Conservation (phyloP, 179 eudicot genomes). For the Beta lomatogona region DNA sequence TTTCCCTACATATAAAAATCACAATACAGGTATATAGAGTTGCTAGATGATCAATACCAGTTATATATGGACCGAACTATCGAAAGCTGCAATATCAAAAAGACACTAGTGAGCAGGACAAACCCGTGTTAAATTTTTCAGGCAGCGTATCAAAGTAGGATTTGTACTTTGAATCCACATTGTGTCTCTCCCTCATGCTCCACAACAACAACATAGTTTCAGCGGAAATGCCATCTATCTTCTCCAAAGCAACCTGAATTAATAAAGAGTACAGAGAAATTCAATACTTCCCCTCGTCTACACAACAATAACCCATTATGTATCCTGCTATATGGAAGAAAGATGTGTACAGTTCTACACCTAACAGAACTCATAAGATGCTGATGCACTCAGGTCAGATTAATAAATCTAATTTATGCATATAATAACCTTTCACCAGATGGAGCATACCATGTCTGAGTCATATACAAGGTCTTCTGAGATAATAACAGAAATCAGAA, state of each 20-base stretch:
- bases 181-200: constrained; percentile 98
- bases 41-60: neutral
- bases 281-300: constrained; percentile 13
- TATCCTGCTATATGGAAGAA: neutral
- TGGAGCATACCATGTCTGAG: constrained; percentile 70
- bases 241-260: constrained; percentile 58
- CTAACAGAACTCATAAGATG: neutral
- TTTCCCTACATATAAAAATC: neutral
- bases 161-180: constrained; percentile 58
- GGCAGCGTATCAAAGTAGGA: constrained; percentile 86
- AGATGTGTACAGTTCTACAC: neutral
- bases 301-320: neutral
- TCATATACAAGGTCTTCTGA: constrained; percentile 74
- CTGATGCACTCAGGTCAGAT: neutral
- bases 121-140: constrained; percentile 83
- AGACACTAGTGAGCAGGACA: constrained; percentile 13
- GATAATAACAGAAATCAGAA: constrained; percentile 73
- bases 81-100: neutral
- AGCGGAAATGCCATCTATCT: constrained; percentile 67
- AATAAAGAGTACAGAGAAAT: constrained; percentile 18
- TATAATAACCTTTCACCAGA: neutral
- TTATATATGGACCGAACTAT: neutral
- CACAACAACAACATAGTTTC: constrained; percentile 94
- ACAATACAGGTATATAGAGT: neutral
- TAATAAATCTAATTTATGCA: neutral